Evolutionary conservation across 2,329 filamentous ascomycete genomes (phyloP), one percentile per base, ranked within the genome.

Genomic region (Colletotrichum melonis): DNA sequence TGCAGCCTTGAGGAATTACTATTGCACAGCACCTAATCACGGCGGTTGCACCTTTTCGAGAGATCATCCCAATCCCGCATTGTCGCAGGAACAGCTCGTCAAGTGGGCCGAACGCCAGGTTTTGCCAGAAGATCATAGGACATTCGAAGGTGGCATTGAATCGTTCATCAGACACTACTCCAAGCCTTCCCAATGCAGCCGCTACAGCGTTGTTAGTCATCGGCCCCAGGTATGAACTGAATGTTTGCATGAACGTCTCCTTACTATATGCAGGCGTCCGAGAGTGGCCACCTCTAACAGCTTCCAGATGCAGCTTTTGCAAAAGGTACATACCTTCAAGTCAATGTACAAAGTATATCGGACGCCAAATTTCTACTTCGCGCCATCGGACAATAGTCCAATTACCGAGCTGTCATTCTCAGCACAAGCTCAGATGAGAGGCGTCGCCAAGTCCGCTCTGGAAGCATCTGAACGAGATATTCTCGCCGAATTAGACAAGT

Each of bases 381-480:
- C 54, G 5, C n/a, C 16, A 14, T 22, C 46, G 9, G 16, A 52
- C 5, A 22, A 38, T 14, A 11, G 35, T 38, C 11, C 35, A 38
- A 14, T 38, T 4, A 38, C 35, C 35, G 35, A 38, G 9, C 78
- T 85, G 3, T 84, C 84, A 7, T 75, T 82, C n/a, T 83, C 82
- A 24, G 82, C 84, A 30, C 83, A 85, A 68, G 82, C 82, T 22
- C 81, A 84, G 71, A 76, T 86, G 67, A 80, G 83, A 24, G 79
- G 79, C 68, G 83, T 85, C 74, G 84, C 83, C n/a, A 79, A 79
- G 46, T 80, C 79, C 59, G 82, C 80, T 7, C 78, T 85, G 14
- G 78, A 82, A 59, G 80, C 77, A 5, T 78, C 82, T 30, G 84
- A 85, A 76, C 78, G 81, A 62, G 81, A 85, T 68, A 81, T 86